Base-by-base conservation (phyloP, 257 asterid genomes). In the Asclepias syriaca region DNA sequence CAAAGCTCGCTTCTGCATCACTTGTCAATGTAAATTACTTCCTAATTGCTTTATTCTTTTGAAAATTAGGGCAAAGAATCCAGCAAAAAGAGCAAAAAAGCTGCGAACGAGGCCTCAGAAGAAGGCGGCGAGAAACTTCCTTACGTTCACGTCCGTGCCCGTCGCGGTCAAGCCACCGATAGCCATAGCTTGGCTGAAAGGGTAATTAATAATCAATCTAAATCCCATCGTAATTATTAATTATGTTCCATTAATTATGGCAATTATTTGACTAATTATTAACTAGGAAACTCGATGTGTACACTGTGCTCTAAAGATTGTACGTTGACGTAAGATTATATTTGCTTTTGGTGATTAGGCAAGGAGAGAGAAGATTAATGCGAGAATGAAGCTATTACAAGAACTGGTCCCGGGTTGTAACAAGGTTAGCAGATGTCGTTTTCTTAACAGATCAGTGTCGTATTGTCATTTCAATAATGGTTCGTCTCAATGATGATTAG, bases 351-450 rank as follows among this genome's bases (percentile, higher is more conserved):
- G 43, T 74, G 32, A 15, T 54, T 83, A 94, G 99, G 99, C 99
- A 14, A 94, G 99, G 82, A 91, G 99, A 83, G 98, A 94, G 88
- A 94, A 94, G 89, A 94, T 94, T 57, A 91, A 94, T 81, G 98
- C 93, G 32, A 85, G 98, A 74, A 91, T 94, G 99, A 94, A 91
- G 87, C 88, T 91, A 51, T 78, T 94, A 45, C 99, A 90, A 70
- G 97, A 94, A 74, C 93, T 94, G 89, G 99, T 91, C 93, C 99
- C 99, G 5, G 99, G 99, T 71, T 94, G 99, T 84, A 84, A 85
- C 81, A 94, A 94, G 99, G 99, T 92, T 58, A 76, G 96, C 39
- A 63, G 27, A 77, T 77, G 81, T 85, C 83, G 72, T 77, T 79
- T 55, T 70, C 72, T 48, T 77, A 75, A 65, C 80, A 70, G 65